Base-by-base conservation (phyloP, 164 flowering plant genomes). In the Macadamia integrifolia region DNA sequence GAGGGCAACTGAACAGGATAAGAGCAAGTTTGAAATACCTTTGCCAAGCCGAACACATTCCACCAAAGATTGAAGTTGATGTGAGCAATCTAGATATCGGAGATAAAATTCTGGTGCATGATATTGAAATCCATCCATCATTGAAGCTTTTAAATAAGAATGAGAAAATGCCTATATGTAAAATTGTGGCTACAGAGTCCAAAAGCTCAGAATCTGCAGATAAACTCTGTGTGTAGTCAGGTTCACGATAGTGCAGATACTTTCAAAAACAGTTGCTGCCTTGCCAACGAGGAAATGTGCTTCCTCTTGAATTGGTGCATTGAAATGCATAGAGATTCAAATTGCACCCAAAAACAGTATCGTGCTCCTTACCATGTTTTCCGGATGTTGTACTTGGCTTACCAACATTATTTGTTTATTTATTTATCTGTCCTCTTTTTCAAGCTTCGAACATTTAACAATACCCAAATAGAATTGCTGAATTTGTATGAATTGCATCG, bases 81-180 rank as follows among this genome's bases (percentile, higher is more conserved):
- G 73, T 93, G 65, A 93, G 97, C 81, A 85, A 81, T 55, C 87
- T 93, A 32, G 96, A 93, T 65, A 75, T 91, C 42, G 98, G 78
- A 29, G 96, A 91, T 74, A 75, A 66, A 44, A 65, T 91, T 42
- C 70, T 72, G 61, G 73, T 90, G 82, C 74, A 53, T 9, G 96
- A 93, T 49, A 43, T 87, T 30, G 70, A 77, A 64, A 87, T 91
- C 67, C 82, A 85, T 76, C 85, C 93, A 18, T 82, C 87, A 1
- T 61, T 89, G 86, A 86, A 85, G 88, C 93, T 91, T 73, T 67
- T 89, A 17, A 86, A 90, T 64, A 82, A 77, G 81, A 83, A 80
- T 2, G 93, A 91, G 60, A 73, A 42, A 60, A 80, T 81, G 75
- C 93, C 96, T 18, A 56, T 93, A n/a, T 90, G 96, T 68, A 88